phyloP scores from a whole-genome alignment of 2,329 filamentous ascomycete species.

The Talaromyces sp. region DNA sequence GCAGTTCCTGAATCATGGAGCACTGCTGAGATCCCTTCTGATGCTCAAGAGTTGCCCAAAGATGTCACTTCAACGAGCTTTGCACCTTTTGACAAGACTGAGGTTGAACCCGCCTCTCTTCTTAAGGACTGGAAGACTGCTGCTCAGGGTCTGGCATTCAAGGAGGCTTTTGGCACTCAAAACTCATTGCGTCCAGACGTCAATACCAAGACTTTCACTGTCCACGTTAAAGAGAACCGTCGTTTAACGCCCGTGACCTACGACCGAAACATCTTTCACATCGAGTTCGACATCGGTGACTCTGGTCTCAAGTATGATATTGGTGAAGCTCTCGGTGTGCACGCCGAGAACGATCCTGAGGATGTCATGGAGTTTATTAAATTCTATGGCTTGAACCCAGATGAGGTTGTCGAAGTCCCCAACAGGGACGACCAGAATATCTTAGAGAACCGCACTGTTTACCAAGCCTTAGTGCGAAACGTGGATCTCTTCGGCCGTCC shows the following conservation, averaged over 20 bases:
- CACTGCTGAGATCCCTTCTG: conserved; percentile 54
- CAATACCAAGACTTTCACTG: conserved; percentile 77
- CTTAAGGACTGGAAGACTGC: conserved; percentile 77
- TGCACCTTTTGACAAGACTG: conserved; percentile 70
- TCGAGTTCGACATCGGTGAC: conserved; percentile 91
- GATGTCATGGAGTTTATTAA: conserved; percentile 82
- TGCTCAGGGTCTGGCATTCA: conserved; percentile 86
- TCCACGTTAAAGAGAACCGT: conserved; percentile 92
- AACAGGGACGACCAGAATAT: conserved; percentile 72
- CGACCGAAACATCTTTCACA: conserved; percentile 99
- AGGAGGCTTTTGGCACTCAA: conserved; percentile 82
- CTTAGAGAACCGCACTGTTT: conserved; percentile 85
- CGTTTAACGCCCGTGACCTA: conserved; percentile 83
- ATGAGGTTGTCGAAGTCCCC: conserved; percentile 86
- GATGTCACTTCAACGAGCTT: conserved; percentile 79
- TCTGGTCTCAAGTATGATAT: conserved; percentile 95
- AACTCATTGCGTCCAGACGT: conserved; percentile 78
- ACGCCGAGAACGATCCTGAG: conserved; percentile 83
- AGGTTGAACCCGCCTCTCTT: conserved; percentile 63
- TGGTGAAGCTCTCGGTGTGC: conserved; percentile 92
- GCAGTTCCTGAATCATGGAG: conserved; percentile 80
- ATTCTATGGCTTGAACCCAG: conserved; percentile 78
- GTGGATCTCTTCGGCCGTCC: conserved; percentile 95
- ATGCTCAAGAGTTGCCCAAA: conserved; percentile 51
- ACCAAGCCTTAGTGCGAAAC: conserved; percentile 87